Conservation (phyloP, 78 protist species). For the Dictyostelium brefeldianum region DNA sequence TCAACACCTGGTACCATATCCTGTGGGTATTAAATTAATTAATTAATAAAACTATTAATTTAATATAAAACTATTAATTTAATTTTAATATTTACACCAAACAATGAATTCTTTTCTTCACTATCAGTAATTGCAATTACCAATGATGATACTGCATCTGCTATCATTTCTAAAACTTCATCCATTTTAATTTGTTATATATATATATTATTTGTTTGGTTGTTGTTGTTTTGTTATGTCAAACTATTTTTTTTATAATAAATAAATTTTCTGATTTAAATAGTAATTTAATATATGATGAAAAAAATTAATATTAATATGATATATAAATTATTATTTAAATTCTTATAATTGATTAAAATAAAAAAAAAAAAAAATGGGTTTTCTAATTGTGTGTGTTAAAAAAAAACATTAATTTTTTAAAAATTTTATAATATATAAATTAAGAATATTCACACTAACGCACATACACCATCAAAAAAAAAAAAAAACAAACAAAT, state of each 20-base stretch:
- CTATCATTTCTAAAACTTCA: conserved; percentile 81
- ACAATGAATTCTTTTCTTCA: conserved; percentile 71
- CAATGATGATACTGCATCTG: conserved; percentile 78
- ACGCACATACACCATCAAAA: too few relatives aligned
- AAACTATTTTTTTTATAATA: not conserved
- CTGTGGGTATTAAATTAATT: not conserved
- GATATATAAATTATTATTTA: too few relatives aligned
- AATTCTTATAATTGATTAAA: not conserved
- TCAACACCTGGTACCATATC: conserved; percentile 84
- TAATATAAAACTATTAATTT: not conserved
- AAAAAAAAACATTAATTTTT: not conserved
- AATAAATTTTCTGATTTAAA: not conserved
- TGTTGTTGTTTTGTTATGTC: not conserved
- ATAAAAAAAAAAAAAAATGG: conserved; percentile 5
- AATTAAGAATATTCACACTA: too few relatives aligned
- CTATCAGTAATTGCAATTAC: conserved; percentile 74
- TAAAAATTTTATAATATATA: not conserved
- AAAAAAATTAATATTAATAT: not conserved
- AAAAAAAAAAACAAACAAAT: too few relatives aligned
- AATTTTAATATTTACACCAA: conserved; percentile 57
- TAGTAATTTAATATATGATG: not conserved
- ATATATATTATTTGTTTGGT: not conserved
- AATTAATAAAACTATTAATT: not conserved
- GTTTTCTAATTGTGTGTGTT: not conserved
- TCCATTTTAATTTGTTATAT: conserved; percentile 51